A percentile compares a stretch with the other conserved stretches of the same genome.
Conservation (phyloP, 2,329 filamentous ascomycete genomes). For the Huntiella decipiens region DNA sequence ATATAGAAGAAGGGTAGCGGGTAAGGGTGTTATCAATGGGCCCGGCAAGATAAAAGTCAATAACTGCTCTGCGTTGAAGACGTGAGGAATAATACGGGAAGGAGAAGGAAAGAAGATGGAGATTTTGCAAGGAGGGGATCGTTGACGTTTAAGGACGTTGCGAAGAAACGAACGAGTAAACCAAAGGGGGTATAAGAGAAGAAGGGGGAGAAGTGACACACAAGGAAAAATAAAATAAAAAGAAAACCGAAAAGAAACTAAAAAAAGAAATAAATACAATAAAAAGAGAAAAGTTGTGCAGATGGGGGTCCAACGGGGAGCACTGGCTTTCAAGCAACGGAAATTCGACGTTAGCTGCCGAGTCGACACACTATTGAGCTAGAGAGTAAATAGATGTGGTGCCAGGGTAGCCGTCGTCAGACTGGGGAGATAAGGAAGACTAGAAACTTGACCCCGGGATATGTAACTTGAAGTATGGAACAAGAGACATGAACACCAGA, state of each 20-base stretch:
- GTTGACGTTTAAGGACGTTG: too few species aligned
- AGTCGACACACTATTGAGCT: too few species aligned
- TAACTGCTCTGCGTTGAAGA: too few species aligned
- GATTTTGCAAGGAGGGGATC: neutral
- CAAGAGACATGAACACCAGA: slow-evolving; percentile 1
- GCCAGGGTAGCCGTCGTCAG: too few species aligned
- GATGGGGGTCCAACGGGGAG: neutral
- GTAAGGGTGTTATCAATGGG: neutral
- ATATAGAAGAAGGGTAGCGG: neutral
- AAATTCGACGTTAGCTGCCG: neutral
- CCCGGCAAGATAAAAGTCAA: neutral
- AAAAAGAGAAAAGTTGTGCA: neutral
- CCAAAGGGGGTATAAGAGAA: slow-evolving; percentile 1
- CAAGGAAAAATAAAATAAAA: neutral
- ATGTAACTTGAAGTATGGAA: slow-evolving; percentile 1
- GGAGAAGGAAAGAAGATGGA: neutral
- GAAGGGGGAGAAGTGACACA: neutral
- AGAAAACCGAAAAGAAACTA: neutral
- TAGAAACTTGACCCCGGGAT: neutral
- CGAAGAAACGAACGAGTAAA: slow-evolving; percentile 3
- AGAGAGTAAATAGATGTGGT: too few species aligned
- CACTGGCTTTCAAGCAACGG: slow-evolving; percentile 4
- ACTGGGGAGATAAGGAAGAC: neutral
- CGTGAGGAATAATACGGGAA: neutral
- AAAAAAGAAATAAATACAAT: neutral